These are phyloP conservation scores for Hyaloscypha bicolor DNA, from an alignment of 495 filamentous ascomycete genomes.

Conservation along the genomic window DNA sequence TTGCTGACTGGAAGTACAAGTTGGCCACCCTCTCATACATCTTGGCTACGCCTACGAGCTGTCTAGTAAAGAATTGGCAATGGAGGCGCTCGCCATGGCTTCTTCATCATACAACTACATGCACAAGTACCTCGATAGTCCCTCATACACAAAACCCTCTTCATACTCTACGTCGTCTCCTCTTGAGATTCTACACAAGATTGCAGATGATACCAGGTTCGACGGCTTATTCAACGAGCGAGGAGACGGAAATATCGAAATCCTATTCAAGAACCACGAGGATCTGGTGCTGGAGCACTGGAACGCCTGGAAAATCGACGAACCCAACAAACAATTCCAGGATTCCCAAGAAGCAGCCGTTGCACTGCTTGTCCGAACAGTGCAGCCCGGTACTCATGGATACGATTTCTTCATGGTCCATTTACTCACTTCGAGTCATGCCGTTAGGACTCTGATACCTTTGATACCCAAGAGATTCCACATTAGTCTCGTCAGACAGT, in stretches of 20 bases:
- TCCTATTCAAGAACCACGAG: constrained; percentile 70
- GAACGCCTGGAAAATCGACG: constrained; percentile 75
- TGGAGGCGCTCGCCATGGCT: constrained; percentile 76
- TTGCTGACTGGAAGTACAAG: constrained; percentile 44
- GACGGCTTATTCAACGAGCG: constrained; percentile 60
- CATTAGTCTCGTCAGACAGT: constrained; percentile 71
- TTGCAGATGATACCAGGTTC: constrained; percentile 55
- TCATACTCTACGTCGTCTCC: constrained; percentile 56
- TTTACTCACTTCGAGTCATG: constrained; percentile 81
- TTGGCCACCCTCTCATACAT: constrained; percentile 88
- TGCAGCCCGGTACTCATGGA: constrained; percentile 55
- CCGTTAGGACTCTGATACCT: constrained; percentile 82
- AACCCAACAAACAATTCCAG: constrained; percentile 70
- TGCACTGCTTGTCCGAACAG: constrained; percentile 67
- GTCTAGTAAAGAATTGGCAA: constrained; percentile 73
- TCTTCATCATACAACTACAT: constrained; percentile 72
- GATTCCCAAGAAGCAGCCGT: constrained; percentile 77
- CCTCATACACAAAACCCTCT: constrained; percentile 61
- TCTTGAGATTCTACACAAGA: constrained; percentile 66
- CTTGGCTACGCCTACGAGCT: constrained; percentile 87
- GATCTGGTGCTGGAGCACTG: constrained; percentile 77
- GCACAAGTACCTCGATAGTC: constrained; percentile 79
- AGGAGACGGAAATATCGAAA: constrained; percentile 64
- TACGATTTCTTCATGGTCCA: constrained; percentile 91
- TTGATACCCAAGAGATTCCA: constrained; percentile 74